These are phyloP conservation scores for Cladosporium sp. DNA, from an alignment of 2,329 filamentous ascomycete genomes.

Conservation along the genomic window DNA sequence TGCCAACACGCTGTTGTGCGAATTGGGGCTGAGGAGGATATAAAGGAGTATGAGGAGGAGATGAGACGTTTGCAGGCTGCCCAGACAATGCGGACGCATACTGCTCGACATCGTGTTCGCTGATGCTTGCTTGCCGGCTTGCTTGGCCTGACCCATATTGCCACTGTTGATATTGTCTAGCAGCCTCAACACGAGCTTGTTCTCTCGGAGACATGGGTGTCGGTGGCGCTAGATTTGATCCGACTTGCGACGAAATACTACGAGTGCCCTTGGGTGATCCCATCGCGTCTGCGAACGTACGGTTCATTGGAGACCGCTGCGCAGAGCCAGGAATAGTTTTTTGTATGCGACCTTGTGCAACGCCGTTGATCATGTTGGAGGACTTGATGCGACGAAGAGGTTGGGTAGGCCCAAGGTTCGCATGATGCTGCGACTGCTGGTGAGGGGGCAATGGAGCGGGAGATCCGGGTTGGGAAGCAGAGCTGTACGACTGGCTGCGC, in stretches of 20 bases:
- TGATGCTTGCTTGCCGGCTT: slow-evolving; percentile 45
- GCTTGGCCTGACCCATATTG: slow-evolving; percentile 37
- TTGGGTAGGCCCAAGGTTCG: slow-evolving; percentile 58
- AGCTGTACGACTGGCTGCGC: slow-evolving; percentile 45
- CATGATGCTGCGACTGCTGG: slow-evolving; percentile 59
- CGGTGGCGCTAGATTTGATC: slow-evolving; percentile 49
- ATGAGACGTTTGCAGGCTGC: slow-evolving; percentile 40
- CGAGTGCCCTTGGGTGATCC: slow-evolving; percentile 49
- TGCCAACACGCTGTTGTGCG: slow-evolving; percentile 36
- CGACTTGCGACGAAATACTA: slow-evolving; percentile 35
- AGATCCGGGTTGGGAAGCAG: slow-evolving; percentile 43
- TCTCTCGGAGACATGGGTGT: slow-evolving; percentile 52
- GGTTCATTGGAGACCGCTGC: slow-evolving; percentile 51
- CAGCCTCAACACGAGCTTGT: slow-evolving; percentile 32
- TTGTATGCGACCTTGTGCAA: slow-evolving; percentile 48
- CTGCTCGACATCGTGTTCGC: slow-evolving; percentile 36
- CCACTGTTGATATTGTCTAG: slow-evolving; percentile 43
- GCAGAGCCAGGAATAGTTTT: slow-evolving; percentile 49
- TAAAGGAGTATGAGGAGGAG: slow-evolving; percentile 51
- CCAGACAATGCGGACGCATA: slow-evolving; percentile 23
- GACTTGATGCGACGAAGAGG: slow-evolving; percentile 54
- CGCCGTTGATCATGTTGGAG: slow-evolving; percentile 46
- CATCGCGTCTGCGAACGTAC: slow-evolving; percentile 51
- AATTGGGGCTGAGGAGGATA: slow-evolving; percentile 30
- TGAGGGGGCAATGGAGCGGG: slow-evolving; percentile 33